A percentile compares a stretch with the other conserved stretches of the same genome.
phyloP scores from a whole-genome alignment of 1,284 basidiomycete species.

The Tranzscheliella williamsii region DNA sequence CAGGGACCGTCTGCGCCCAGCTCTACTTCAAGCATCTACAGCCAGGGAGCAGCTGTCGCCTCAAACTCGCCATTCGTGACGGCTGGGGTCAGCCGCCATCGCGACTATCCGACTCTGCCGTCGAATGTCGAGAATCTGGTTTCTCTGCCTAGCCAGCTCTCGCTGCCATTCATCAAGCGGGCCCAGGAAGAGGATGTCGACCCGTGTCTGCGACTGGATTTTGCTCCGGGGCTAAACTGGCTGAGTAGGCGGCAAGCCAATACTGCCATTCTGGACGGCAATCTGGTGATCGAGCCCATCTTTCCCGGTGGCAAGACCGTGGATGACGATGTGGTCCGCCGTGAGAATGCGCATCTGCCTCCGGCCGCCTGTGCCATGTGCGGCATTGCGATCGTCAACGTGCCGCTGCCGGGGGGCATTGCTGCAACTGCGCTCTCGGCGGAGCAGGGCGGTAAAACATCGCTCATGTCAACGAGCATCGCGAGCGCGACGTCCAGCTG shows the following conservation, averaged over 20 bases:
- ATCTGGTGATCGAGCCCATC: slow-evolving; percentile 88
- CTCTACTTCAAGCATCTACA: slow-evolving; percentile 36
- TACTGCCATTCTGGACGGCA: slow-evolving; percentile 81
- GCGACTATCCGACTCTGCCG: slow-evolving; percentile 66
- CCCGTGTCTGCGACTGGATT: slow-evolving; percentile 84
- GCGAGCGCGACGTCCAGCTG: slow-evolving; percentile 38
- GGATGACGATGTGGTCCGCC: slow-evolving; percentile 48
- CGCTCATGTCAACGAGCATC: slow-evolving; percentile 26
- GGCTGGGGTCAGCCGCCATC: slow-evolving; percentile 70
- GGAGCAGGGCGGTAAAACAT: slow-evolving; percentile 29
- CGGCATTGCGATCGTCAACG: slow-evolving; percentile 51
- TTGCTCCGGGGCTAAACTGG: slow-evolving; percentile 93
- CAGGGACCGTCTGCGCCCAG: slow-evolving; percentile 2
- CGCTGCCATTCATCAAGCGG: slow-evolving; percentile 81
- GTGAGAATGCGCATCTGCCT: slow-evolving; percentile 41
- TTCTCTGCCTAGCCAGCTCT: slow-evolving; percentile 61
- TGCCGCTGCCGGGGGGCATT: slow-evolving; percentile 42
- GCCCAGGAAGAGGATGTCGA: slow-evolving; percentile 88
- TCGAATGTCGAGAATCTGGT: slow-evolving; percentile 54
- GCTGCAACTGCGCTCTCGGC: slow-evolving; percentile 21
- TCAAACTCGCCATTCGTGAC: slow-evolving; percentile 36
- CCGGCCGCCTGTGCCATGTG: slow-evolving; percentile 56
- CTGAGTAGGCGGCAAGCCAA: slow-evolving; percentile 83
- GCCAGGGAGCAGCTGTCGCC: slow-evolving; percentile 12
- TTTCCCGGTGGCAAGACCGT: slow-evolving; percentile 60